Base-by-base conservation (phyloP, 2,329 filamentous ascomycete genomes). In the Clarireedia homoeocarpa region DNA sequence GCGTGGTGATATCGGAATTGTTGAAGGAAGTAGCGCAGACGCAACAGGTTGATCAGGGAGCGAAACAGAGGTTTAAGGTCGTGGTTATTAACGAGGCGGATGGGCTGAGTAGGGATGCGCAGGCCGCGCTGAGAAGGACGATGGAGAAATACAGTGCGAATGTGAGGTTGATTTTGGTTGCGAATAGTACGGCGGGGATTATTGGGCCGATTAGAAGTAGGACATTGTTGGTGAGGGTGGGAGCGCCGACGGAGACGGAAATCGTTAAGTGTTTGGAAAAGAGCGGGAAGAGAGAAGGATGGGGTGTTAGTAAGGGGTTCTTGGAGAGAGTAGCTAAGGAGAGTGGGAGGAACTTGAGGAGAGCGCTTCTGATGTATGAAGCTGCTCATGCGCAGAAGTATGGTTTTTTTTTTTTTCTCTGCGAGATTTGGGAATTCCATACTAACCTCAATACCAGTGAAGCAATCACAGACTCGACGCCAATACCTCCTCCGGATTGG, bases 121-220 rank as follows among this genome's bases (percentile, higher is more conserved):
- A 99, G 74, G 94, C 95, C 0, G 95, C 95, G 34, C 75, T 99
- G 68, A 83, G 94, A 71, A 80, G 94, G 61, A 99, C 94, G 0
- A 99, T 99, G 94, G 94, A 99, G 75, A 99, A 99, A 73, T 99
- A 99, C 77, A 95, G 89, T 67, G 91, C 92, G 14, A 99, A 99
- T 71, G 68, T 99, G 68, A 82, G 94, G 23, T 73, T 99, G 64
- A 97, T 99, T 49, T 75, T 99, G 58, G 75, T 99, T 58, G 94
- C 94, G 49, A 97, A 97, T 71, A 95, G 89, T 63, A 99, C 94
- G 23, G 91, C 91, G 61, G 97, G 97, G 69, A 99, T 99, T 66
- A 99, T 99, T 71, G 92, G 94, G n/a, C 94, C 94, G 0, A 99
- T 99, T 69, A 83, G 92, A 62, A 95, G 89, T 66, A 81, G 94